Percentiles rank a stretch among this genome's conserved stretches.
These are phyloP conservation scores for Brasilioporus rufonigricans DNA, from an alignment of 768 basidiomycete species.

Conservation along the genomic window DNA sequence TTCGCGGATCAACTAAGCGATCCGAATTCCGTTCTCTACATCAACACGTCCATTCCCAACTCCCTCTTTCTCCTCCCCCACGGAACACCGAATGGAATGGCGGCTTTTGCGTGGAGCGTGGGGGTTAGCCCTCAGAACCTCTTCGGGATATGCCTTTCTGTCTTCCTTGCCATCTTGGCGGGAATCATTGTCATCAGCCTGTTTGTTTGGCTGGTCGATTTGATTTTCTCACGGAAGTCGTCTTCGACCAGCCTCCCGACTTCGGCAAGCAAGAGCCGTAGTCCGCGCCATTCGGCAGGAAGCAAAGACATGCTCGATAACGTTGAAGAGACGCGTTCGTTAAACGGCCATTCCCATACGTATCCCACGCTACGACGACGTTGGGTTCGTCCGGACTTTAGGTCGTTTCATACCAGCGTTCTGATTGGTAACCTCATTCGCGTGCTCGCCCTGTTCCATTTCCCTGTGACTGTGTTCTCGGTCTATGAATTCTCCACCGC, in stretches of 20 bases:
- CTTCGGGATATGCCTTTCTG: slow-evolving; percentile 74
- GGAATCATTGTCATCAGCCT: slow-evolving; percentile 68
- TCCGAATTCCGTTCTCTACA: slow-evolving; percentile 69
- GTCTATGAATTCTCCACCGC: slow-evolving; percentile 56
- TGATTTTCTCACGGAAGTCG: slow-evolving; percentile 35
- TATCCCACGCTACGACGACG: slow-evolving; percentile 30
- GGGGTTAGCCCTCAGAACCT: slow-evolving; percentile 82
- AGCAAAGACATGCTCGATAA: slow-evolving; percentile 54
- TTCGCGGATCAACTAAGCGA: slow-evolving; percentile 77
- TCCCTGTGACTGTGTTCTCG: slow-evolving; percentile 91
- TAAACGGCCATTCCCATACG: slow-evolving; percentile 23
- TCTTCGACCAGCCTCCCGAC: slow-evolving; percentile 15
- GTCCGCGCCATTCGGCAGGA: slow-evolving; percentile 40
- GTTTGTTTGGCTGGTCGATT: slow-evolving; percentile 72
- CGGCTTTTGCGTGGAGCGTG: slow-evolving; percentile 79
- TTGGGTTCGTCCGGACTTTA: slow-evolving; percentile 51
- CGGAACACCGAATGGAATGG: slow-evolving; percentile 62
- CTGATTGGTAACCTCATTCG: slow-evolving; percentile 91
- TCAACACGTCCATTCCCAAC: slow-evolving; percentile 68
- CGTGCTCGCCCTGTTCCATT: slow-evolving; percentile 88
- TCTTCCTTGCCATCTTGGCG: slow-evolving; percentile 80
- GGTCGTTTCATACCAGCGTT: slow-evolving; percentile 78
- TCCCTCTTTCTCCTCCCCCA: slow-evolving; percentile 67
- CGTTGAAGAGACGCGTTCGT: slow-evolving; percentile 31
- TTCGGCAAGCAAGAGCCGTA: slow-evolving; percentile 29